Evolutionary conservation across 2,329 filamentous ascomycete species (phyloP), one percentile per base, ranked within the genome.

Genomic region (Verticillium albo-atrum): DNA sequence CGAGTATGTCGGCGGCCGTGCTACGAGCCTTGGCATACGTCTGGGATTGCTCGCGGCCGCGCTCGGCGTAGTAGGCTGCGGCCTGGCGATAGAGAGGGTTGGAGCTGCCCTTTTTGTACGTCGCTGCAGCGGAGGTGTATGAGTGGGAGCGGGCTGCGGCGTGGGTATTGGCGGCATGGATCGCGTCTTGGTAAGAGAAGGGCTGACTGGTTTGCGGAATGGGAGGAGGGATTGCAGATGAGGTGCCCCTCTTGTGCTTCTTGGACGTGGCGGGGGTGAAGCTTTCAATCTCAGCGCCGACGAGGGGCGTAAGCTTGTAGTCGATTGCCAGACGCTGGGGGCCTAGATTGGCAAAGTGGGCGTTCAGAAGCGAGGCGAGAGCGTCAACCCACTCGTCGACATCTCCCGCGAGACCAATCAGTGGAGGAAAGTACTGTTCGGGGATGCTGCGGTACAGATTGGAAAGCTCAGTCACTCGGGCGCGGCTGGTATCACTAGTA

Each of bases 21-120:
- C 86, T 86, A 20, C 79, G 79, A n/a, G 86, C 82, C 20, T 77
- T 76, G 62, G 83, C 82, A 2, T 87, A 83, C 51, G 78, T 77
- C 14, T 79, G 81, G 4, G 83, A 78, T 60, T 87, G 82, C 54
- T 91, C 86, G 25, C 88, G 86, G 1, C 86, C 89, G 12, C 89
- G 78, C 56, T 90, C 84, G 1, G 86, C 82, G 71, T 96, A 96
- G 70, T 91, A 90, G 0, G 82, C 86, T 9, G 91, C 91, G 1
- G 85, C 93, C 60, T 88, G 89, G 25, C 87, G 84, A 77, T 90
- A 92, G 3, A 94, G 76, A 0, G 82, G 88, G 62, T 92, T 85
- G 0, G 91, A 92, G 65, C 83, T 87, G 25, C 82, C 81, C 17
- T 76, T 76, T 34, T 75, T 76, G 60, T 70, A 75, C 25, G 80